Percentiles rank a stretch among this genome's conserved stretches.
phyloP scores from a whole-genome alignment of 768 basidiomycete genomes.

The Hericium rajendrae region DNA sequence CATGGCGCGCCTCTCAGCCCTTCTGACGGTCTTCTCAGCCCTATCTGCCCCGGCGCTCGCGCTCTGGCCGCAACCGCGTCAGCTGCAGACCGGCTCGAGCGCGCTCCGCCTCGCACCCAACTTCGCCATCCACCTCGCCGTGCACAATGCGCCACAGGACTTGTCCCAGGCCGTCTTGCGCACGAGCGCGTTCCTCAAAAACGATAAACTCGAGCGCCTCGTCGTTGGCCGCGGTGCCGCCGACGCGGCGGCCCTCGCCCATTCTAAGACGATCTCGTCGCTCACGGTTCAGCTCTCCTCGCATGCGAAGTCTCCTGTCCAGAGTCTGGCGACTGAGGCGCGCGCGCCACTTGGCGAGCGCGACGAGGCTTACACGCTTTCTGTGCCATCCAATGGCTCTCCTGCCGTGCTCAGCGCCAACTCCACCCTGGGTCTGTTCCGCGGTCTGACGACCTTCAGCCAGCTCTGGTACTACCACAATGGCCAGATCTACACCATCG shows the following conservation, averaged over 20 bases:
- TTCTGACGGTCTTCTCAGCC: conserved; percentile 15
- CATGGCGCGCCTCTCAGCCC: not conserved
- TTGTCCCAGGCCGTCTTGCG: conserved; percentile 46
- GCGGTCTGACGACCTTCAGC: conserved; percentile 47
- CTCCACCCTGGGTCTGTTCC: conserved; percentile 38
- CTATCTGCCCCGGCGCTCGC: conserved; percentile 14
- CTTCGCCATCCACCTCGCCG: conserved; percentile 42
- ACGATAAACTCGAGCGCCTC: conserved; percentile 51
- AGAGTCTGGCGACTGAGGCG: conserved; percentile 28
- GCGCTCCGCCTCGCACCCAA: conserved; percentile 30
- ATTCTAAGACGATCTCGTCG: conserved; percentile 32
- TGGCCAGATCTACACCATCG: conserved; percentile 27
- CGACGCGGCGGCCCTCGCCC: conserved; percentile 28
- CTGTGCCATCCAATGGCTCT: conserved; percentile 27
- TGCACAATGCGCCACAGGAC: conserved; percentile 41
- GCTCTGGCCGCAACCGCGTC: conserved; percentile 30
- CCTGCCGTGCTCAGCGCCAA: conserved; percentile 32
- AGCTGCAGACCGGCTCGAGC: conserved; percentile 19
- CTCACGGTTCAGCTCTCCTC: conserved; percentile 34
- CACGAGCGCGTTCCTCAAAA: conserved; percentile 25
- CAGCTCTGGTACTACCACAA: conserved; percentile 39
- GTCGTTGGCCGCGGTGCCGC: conserved; percentile 47
- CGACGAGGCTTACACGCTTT: conserved; percentile 36
- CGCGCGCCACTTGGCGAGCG: conserved; percentile 25
- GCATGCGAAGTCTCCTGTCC: conserved; percentile 12